phyloP scores from a whole-genome alignment of 805 yeast species.

The Ogataea dorogensis region DNA sequence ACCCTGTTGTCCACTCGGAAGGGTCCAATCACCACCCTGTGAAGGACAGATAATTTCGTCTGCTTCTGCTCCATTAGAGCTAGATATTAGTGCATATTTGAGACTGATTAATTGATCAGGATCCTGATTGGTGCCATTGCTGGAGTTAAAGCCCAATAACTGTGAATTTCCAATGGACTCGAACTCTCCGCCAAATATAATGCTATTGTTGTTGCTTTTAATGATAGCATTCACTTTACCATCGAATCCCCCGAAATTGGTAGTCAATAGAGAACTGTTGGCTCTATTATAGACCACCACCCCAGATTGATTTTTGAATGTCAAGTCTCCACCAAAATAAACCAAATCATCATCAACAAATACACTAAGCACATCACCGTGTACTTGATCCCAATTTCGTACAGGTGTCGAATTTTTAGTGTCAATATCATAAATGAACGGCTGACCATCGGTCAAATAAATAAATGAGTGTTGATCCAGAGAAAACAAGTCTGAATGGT shows the following conservation, averaged over 20 bases:
- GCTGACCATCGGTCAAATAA: conserved; percentile 27
- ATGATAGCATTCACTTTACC: conserved; percentile 63
- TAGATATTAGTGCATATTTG: conserved; percentile 51
- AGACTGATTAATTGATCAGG: conserved; percentile 64
- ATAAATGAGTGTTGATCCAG: conserved; percentile 20
- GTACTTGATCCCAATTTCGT: conserved; percentile 28
- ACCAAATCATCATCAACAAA: conserved; percentile 49
- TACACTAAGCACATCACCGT: conserved; percentile 44
- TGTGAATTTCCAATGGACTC: conserved; percentile 53
- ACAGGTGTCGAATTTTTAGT: conserved; percentile 6
- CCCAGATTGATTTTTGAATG: conserved; percentile 49
- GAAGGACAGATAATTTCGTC: conserved; percentile 58
- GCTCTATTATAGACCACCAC: conserved; percentile 62
- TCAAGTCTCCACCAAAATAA: conserved; percentile 80
- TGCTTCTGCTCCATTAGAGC: conserved; percentile 36
- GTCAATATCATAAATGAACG: conserved; percentile 20
- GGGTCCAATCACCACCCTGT: conserved; percentile 48
- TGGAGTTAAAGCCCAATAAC: conserved; percentile 37
- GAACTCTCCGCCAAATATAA: conserved; percentile 82
- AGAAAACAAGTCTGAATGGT: conserved; percentile 11
- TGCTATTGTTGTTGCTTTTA: conserved; percentile 43
- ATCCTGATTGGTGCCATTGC: conserved; percentile 37
- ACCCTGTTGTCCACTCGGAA: conserved; percentile 49
- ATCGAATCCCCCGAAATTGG: conserved; percentile 79
- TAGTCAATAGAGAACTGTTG: conserved; percentile 38